Evolutionary conservation across 176 grass and related monocot genomes (phyloP), one percentile per base, ranked within the genome.

Genomic region (Metroxylon sagu): DNA sequence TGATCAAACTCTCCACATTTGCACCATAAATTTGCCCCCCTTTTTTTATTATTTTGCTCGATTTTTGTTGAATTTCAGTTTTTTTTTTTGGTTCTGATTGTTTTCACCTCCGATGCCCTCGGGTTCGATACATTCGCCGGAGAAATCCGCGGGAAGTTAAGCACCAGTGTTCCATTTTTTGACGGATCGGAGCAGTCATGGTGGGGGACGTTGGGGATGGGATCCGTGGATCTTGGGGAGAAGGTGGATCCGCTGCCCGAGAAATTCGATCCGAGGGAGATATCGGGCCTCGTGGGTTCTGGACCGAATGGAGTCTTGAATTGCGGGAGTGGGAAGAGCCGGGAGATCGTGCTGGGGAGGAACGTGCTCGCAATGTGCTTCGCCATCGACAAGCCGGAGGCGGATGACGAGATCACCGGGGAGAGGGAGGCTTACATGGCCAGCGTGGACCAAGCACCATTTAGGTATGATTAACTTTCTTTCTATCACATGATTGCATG

Each of bases 401-500:
- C 60, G n/a, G 84, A 95, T 66, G 89, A 95, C 58, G 89, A 95
- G 63, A 54, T 68, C 28, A 95, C 89, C 51, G 89, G 89, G 29
- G 85, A 88, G 75, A 48, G 85, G 16, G 85, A 95, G 69, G 89
- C 78, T 18, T 62, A 69, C 70, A 95, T 95, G 89, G 85, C 85
- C 19, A 89, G 85, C 74, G 89, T 95, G 85, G 72, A 95, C 85
- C 67, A 95, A 85, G 63, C 81, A 88, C 72, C 89, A 95, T 66
- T 74, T 95, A 28, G 89, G 89, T 95, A 80, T 10, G 52, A 16
- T 19, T 14, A 48, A 12, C 8, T 77, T 25, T 29, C 6, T 5
- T 5, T 18, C 51, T 4, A 5, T 18, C 17, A 14, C 19, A 43
- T 43, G 7, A 43, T 43, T 12, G 35, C 8, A 43, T 43, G 8